phyloP scores from a whole-genome alignment of 1,139 yeast genomes.

The Zygoascus hellenicus region DNA sequence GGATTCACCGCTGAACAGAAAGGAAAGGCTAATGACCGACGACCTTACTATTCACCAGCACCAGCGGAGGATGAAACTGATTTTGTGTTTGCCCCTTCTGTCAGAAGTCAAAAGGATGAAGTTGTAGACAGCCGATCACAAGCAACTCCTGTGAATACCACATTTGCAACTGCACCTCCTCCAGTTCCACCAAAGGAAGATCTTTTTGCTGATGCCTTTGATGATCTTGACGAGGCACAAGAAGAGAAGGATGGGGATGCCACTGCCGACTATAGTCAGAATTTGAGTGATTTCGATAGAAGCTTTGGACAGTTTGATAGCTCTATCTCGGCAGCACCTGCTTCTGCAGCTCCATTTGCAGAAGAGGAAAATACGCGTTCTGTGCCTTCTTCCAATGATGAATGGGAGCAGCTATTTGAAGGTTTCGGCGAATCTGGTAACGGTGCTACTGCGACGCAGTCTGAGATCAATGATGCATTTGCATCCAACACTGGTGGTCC shows the following conservation, averaged over 20 bases:
- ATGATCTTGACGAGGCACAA: conserved; percentile 25
- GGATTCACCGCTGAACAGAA: neutral
- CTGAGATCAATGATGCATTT: conserved; percentile 26
- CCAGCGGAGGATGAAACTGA: conserved; percentile 6
- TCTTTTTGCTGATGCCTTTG: conserved; percentile 26
- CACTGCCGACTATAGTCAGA: conserved; percentile 9
- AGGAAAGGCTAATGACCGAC: neutral
- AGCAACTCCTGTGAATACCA: conserved; percentile 4
- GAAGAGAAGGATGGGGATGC: conserved; percentile 18
- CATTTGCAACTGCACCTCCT: conserved; percentile 12
- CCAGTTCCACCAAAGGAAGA: conserved; percentile 16
- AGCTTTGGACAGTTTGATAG: conserved; percentile 29
- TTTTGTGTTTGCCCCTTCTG: conserved; percentile 9
- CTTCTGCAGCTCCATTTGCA: conserved; percentile 4
- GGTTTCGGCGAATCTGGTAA: conserved; percentile 54
- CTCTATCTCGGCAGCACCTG: conserved; percentile 42
- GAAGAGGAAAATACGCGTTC: conserved; percentile 8
- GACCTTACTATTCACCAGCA: neutral
- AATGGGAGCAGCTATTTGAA: conserved; percentile 92
- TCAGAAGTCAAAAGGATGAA: conserved; percentile 3
- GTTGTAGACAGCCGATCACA: conserved; percentile 8
- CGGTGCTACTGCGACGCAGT: conserved; percentile 13
- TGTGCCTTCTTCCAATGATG: conserved; percentile 42
- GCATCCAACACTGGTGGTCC: conserved; percentile 14
- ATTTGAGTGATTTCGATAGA: conserved; percentile 16